These are phyloP conservation scores for Lasiosphaeriaceae sp. DNA, from an alignment of 495 filamentous ascomycete species.

Conservation along the genomic window DNA sequence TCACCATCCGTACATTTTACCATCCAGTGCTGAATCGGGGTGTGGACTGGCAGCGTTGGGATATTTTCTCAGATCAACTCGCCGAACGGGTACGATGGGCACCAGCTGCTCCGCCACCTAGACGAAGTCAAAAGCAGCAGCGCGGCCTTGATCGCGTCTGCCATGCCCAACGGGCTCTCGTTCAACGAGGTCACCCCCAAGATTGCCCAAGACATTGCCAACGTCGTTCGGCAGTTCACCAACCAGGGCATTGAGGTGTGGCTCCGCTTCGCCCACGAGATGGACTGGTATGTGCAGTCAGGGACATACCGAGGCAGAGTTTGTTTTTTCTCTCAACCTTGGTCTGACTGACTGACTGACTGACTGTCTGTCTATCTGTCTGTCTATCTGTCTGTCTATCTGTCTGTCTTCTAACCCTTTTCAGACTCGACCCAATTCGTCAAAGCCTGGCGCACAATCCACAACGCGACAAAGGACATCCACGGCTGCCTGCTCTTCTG, in stretches of 20 bases:
- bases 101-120: slow-evolving; percentile 3
- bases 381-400: no score
- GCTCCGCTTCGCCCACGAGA: slow-evolving; percentile 15
- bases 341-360: no score
- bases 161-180: slow-evolving; percentile 11
- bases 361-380: no score
- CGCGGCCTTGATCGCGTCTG: slow-evolving; percentile 4
- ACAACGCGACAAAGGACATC: slow-evolving; percentile 2
- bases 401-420: neutral
- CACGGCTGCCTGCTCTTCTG: slow-evolving; percentile 8
- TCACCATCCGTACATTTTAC: no score
- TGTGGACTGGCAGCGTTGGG: neutral
- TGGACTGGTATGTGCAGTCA: slow-evolving; percentile 10
- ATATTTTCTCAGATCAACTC: slow-evolving; percentile 10
- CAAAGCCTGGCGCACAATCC: slow-evolving; percentile 8
- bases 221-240: slow-evolving; percentile 8
- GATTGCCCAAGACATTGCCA: slow-evolving; percentile 6
- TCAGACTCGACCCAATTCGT: slow-evolving; percentile 7
- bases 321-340: neutral
- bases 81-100: slow-evolving; percentile 4
- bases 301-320: slow-evolving; percentile 12
- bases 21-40: no score
- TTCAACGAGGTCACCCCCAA: slow-evolving; percentile 7
- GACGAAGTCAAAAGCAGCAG: slow-evolving; percentile 3
- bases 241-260: slow-evolving; percentile 12